Evolutionary conservation across 2,329 filamentous ascomycete genomes (phyloP).

Genomic region (Xylaria digitata): DNA sequence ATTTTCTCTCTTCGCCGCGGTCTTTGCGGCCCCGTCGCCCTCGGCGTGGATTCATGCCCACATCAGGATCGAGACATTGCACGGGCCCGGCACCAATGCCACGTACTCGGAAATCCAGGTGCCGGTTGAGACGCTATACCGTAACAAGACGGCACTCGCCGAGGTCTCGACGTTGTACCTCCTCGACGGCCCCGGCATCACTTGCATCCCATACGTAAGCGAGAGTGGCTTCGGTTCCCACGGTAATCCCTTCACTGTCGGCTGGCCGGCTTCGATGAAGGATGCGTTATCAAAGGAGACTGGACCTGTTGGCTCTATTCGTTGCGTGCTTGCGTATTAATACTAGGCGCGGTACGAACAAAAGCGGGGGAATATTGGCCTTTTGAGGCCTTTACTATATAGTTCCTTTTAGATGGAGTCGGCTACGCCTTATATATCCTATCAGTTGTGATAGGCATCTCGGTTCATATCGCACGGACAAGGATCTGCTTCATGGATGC

Average conservation of each 20-base stretch:
- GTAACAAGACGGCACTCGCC: slow-evolving; percentile 14
- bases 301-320: slow-evolving; percentile 1
- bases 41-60: background rate
- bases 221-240: background rate
- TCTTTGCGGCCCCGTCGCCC: background rate
- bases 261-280: background rate
- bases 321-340: background rate
- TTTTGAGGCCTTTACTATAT: no score
- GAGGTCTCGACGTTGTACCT: slow-evolving; percentile 29
- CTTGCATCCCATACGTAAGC: slow-evolving; percentile 17
- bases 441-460: background rate
- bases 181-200: background rate
- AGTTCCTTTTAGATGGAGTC: no score
- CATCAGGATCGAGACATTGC: slow-evolving; percentile 14
- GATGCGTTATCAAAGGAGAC: background rate
- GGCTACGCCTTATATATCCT: no score
- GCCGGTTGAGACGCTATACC: slow-evolving; percentile 2
- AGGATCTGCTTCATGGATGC: background rate
- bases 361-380: background rate
- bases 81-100: background rate
- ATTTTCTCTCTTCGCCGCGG: slow-evolving; percentile 11
- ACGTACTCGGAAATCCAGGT: slow-evolving; percentile 20
- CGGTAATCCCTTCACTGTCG: slow-evolving; percentile 19
- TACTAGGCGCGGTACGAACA: no score
- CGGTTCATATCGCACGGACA: background rate